Evolutionary conservation across 768 basidiomycete species (phyloP), one percentile per base, ranked within the genome.

Genomic region (Naganishia onofrii): DNA sequence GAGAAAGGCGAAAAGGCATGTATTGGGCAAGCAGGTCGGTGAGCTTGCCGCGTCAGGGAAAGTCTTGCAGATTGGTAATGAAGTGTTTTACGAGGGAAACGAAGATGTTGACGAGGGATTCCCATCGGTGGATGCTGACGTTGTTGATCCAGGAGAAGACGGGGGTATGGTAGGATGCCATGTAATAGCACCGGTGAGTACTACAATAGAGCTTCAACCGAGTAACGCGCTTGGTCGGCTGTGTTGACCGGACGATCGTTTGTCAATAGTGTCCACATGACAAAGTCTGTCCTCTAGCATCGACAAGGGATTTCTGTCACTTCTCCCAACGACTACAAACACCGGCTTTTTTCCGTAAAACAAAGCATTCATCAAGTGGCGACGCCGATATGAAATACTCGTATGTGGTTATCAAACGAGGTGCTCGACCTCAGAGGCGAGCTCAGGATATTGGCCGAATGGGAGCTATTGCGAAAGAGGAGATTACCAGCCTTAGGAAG

Each of bases 311-410:
- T 28, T 71, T 71, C 19, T 98, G 95, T 76, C 88, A 89, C 21
- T 96, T 94, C 81, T 86, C 87, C 9, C 95, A 97, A 77, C 87
- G 93, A 58, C 82, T 95, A 51, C 91, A 94, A 77, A 86, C 91
- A 28, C 93, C 95, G 12, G 82, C 84, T 12, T 96, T 96, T 81
- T 84, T 93, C 46, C 88, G 92, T 32, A 85, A 83, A 70, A 97
- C 93, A 23, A 97, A 96, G 79, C 92, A 95, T 79, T 88, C 90
- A 28, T 86, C 85, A 29, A 80, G 86, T 36, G 93, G 92, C 1
- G 90, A 94, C 72, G 93, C 95, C 80, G 90, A 95, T 74, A 85
- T 88, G 42, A 87, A 86, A 38, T 97, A 93, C 79, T 91, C 92
- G 21, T 99, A 99, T 78, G 86, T 96, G 57, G 90, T 93, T 34